Base-by-base conservation (phyloP, 225 moss, liverwort and hornwort genomes). In the Marchantia polymorpha region DNA sequence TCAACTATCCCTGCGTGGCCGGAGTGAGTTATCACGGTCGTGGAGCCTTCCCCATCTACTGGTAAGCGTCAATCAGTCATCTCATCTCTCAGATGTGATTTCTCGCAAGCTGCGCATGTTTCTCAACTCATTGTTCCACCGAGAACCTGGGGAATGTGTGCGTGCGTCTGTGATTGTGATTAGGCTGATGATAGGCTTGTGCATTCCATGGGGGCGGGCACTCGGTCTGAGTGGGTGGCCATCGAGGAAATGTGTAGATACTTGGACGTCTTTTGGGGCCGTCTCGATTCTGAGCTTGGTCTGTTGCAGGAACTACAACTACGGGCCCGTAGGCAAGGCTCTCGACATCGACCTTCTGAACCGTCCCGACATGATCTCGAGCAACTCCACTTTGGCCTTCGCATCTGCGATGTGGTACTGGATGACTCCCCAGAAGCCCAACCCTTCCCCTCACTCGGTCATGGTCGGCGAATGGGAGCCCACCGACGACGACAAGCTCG, bases 21-120 rank as follows among this genome's bases (percentile, higher is more conserved):
- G 94, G 94, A 46, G 92, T 91, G 22, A 91, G 92, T 19, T 96
- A 96, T 75, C 89, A 92, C 39, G 92, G 94, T 39, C 92, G 96
- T 80, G 96, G 96, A 73, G 91, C 86, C 14, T 85, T 92, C 54
- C 92, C 91, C 39, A 63, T 93, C 8, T 91, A 85, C 86, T 89
- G 89, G 92, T 92, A 77, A 19, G 84, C 74, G 19, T 7, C 17
- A 3, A 69, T 12, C 17, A 3, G 39, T 12, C 39, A 39, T 39
- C 39, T 39, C 39, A 39, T 2, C 39, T 39, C 39, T 39, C 39
- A 39, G 39, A 58, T 58, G 16, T 5, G 58, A 15, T 58, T 58
- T 12, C 6, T 67, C 29, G 67, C 10, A 10, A 2, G 67, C 10
- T 30, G 0, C 29, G 7, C 30, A 23, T 25, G 0, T 27, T 11